Conservation (phyloP, 2,329 filamentous ascomycete species). For the Fonsecaea pedrosoi region DNA sequence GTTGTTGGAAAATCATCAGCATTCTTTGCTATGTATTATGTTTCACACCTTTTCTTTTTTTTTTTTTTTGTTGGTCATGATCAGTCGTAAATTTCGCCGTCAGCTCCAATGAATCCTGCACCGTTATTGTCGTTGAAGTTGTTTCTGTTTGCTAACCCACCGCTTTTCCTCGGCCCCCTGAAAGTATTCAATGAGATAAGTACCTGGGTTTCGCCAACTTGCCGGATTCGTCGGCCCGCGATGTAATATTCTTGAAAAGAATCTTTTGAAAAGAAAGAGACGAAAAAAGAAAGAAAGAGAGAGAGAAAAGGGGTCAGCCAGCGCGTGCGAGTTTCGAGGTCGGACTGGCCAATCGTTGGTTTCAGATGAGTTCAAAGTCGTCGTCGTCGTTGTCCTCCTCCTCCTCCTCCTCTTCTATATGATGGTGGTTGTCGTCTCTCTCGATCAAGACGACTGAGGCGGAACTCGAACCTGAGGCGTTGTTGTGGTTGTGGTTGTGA, state of each 20-base stretch:
- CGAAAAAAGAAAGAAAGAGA: too few relatives aligned
- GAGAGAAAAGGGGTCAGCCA: too few relatives aligned
- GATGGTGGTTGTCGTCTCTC: background rate
- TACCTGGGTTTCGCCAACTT: too few relatives aligned
- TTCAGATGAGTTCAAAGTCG: slow-evolving; percentile 13
- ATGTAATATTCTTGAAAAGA: too few relatives aligned
- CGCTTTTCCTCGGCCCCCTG: too few relatives aligned
- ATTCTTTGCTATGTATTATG: background rate
- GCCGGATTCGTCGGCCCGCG: too few relatives aligned
- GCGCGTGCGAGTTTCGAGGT: too few relatives aligned
- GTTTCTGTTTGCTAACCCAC: too few relatives aligned
- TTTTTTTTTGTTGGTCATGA: background rate
- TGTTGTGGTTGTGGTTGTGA: too few relatives aligned
- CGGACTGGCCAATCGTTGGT: background rate
- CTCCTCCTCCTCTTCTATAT: slow-evolving; percentile 26
- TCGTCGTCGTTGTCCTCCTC: slow-evolving; percentile 22
- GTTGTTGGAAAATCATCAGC: background rate
- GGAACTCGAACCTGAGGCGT: background rate
- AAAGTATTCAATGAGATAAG: too few relatives aligned
- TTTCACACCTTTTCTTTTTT: background rate
- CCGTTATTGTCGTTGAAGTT: background rate
- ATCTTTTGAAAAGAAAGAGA: too few relatives aligned
- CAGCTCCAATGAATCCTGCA: background rate
- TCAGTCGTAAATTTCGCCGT: background rate
- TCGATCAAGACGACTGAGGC: slow-evolving; percentile 3